phyloP scores from a whole-genome alignment of 2,329 filamentous ascomycete genomes.

The Cladosporium phlei region DNA sequence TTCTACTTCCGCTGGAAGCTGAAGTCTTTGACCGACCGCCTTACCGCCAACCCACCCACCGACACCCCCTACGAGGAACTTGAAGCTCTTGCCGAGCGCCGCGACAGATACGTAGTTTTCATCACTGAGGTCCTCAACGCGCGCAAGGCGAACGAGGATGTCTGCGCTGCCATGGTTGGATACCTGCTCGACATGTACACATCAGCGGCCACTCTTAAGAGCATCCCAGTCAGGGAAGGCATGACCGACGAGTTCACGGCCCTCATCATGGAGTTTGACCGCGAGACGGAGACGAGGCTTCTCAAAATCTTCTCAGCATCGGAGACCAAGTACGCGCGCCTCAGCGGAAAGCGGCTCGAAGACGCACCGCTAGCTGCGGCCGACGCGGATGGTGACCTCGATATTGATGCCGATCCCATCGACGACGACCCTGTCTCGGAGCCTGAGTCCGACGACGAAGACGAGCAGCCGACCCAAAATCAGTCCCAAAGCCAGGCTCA shows the following conservation, averaged over 20 bases:
- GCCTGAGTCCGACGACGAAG: constrained; percentile 50
- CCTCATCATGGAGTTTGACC: constrained; percentile 58
- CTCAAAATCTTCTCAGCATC: constrained; percentile 71
- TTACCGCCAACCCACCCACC: constrained; percentile 41
- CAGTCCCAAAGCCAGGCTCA: constrained; percentile 40
- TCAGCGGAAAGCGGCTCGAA: constrained; percentile 30
- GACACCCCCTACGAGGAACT: constrained; percentile 56
- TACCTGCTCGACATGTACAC: constrained; percentile 77
- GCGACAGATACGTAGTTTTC: constrained; percentile 48
- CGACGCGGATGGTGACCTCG: constrained; percentile 47
- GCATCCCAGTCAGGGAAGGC: constrained; percentile 31
- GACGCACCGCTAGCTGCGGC: constrained; percentile 19
- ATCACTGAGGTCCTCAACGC: constrained; percentile 47
- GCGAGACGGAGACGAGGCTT: constrained; percentile 60
- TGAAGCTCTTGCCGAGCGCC: constrained; percentile 49
- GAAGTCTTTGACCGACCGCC: constrained; percentile 42
- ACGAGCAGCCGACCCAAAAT: constrained; percentile 46
- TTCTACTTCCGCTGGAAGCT: constrained; percentile 91
- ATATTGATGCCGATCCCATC: constrained; percentile 45
- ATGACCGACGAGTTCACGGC: constrained; percentile 45
- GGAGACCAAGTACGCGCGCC: constrained; percentile 74
- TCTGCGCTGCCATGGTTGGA: constrained; percentile 70
- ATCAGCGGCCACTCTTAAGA: constrained; percentile 64
- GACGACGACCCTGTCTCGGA: constrained; percentile 57
- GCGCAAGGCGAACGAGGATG: constrained; percentile 55